Base-by-base conservation (phyloP, 2,329 filamentous ascomycete genomes). In the Penicillium polonicum region DNA sequence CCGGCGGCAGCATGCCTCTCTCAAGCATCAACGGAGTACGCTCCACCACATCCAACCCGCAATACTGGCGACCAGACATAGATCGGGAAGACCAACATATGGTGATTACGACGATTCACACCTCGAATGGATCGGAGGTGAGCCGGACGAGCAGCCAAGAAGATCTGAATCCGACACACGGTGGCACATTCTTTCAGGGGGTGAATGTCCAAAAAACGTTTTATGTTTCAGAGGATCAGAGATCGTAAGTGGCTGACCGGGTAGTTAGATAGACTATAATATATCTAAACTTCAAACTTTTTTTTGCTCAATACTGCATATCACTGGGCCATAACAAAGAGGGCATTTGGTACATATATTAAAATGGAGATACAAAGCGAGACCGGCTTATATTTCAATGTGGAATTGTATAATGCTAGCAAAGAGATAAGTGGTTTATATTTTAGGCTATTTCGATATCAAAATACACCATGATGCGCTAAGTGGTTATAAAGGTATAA, bases 161-260 rank as follows among this genome's bases (percentile, higher is more conserved):
- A 57, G 63, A 71, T 42, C 57, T 73, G 31, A 69, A 73, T 57
- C 70, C 72, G 8, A 65, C 60, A 19, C 60, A 62, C 23, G 41
- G 60, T 8, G 60, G 62, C 7, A 64, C 67, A 1, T 63, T 65
- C 29, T 61, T 64, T 33, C 51, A 52, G 13, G 72, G 69, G 1
- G 71, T 74, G 33, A 73, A 68, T 62, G 69, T 73, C 25, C 71
- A 74, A 38, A 74, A 72, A 57, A 68, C 70, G 6, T 73, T 74
- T 39, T 62, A 66, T 46, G 68, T 74, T 48, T 71, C 70, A 25
- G 66, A 65, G 12, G 64, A 65, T 60, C 62, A 68, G 9, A 42
- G 48, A 12, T 58, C 54, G 3, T 52, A 36, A n/a, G 5, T 23
- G n/a, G 15, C 10, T n/a, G 17, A 1, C 15, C 8, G 13, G 29